Percentiles rank a stretch among this genome's conserved stretches.
Conservation (phyloP, 1,139 yeast species). For the Blastobotrys capitulatus region DNA sequence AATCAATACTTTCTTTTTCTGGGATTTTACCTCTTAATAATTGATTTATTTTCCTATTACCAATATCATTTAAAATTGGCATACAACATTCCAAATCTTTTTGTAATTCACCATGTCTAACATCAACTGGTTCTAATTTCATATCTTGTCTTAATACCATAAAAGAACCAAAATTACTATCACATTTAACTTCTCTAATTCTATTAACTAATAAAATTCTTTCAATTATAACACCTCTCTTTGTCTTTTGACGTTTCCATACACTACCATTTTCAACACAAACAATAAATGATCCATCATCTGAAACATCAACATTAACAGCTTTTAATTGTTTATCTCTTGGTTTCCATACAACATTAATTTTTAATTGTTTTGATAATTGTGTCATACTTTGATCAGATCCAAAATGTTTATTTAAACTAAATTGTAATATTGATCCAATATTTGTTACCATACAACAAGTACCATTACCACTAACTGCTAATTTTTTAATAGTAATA, state of each 20-base stretch:
- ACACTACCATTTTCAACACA: constrained; percentile 67
- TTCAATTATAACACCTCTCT: constrained; percentile 34
- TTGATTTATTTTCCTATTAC: constrained; percentile 6
- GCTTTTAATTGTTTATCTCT: constrained; percentile 30
- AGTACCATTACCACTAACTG: constrained; percentile 23
- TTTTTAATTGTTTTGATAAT: constrained; percentile 6
- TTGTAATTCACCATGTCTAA: constrained; percentile 18
- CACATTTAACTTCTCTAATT: constrained; percentile 57
- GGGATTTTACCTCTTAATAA: constrained; percentile 2
- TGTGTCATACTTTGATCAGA: constrained; percentile 9
- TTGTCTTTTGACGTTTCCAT: constrained; percentile 34
- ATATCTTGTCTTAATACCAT: constrained; percentile 61
- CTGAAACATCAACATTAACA: constrained; percentile 60
- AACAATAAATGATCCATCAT: constrained; percentile 63
- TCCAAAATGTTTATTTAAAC: constrained; percentile 14
- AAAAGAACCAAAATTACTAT: constrained; percentile 61
- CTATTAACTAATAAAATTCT: constrained; percentile 51
- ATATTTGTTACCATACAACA: constrained; percentile 28
- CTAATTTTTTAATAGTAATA: constrained; percentile 18
- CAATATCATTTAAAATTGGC: constrained; percentile 15
- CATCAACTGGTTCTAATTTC: constrained; percentile 14
- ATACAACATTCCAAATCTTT: constrained; percentile 27
- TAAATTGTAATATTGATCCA: constrained; percentile 32
- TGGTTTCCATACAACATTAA: constrained; percentile 12
- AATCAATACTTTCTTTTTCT: neutral